These are phyloP conservation scores for Salinomyces thailandicus DNA, from an alignment of 2,329 filamentous ascomycete genomes.

Conservation along the genomic window DNA sequence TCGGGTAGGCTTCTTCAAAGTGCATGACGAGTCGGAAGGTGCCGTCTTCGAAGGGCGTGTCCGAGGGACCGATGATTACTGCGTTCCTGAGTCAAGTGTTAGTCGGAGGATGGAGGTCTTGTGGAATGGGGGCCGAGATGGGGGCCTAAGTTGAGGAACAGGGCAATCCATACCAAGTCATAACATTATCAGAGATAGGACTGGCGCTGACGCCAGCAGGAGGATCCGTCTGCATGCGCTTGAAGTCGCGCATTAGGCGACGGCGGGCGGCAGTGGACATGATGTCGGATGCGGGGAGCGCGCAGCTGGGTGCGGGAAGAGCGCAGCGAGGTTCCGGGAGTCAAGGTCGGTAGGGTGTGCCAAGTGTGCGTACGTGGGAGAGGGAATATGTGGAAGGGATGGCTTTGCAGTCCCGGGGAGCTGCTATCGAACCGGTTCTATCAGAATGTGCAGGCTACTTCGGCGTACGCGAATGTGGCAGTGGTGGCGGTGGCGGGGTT, in stretches of 20 bases:
- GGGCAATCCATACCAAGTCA: conserved; percentile 82
- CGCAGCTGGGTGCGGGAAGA: too few relatives aligned
- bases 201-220: conserved; percentile 94
- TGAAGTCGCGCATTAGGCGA: conserved; percentile 98
- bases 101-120: conserved; percentile 7
- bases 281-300: not conserved
- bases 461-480: too few relatives aligned
- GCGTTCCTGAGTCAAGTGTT: conserved; percentile 61
- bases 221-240: conserved; percentile 99
- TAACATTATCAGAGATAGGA: conserved; percentile 90
- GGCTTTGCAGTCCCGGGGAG: too few relatives aligned
- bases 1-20: conserved; percentile 97
- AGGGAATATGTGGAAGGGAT: too few relatives aligned
- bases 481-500: too few relatives aligned
- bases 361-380: too few relatives aligned
- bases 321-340: too few relatives aligned
- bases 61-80: conserved; percentile 91
- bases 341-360: not conserved
- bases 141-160: not conserved
- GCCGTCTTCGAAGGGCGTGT: conserved; percentile 96
- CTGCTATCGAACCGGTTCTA: too few relatives aligned
- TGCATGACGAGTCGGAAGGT: conserved; percentile 98
- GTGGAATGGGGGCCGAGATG: not conserved
- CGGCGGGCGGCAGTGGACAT: conserved; percentile 94
- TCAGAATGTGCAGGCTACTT: too few relatives aligned